Conservation (phyloP, 208 protist genomes). For the Wallacemonas sp. region DNA sequence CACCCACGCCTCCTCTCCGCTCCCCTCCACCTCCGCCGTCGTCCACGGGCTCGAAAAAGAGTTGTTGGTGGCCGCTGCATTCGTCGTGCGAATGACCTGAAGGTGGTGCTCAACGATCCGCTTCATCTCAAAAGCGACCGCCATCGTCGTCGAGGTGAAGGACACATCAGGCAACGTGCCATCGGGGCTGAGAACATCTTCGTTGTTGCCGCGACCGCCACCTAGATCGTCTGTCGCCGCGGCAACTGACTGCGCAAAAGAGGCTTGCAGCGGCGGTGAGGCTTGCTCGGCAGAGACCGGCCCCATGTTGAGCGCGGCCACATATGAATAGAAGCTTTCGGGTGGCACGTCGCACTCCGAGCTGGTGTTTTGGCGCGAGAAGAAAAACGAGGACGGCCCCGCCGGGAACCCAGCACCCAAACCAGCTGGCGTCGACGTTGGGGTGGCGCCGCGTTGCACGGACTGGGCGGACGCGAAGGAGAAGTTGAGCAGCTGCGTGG, state of each 20-base stretch:
- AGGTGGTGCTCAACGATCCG: conserved; percentile 10
- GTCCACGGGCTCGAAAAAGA: neutral
- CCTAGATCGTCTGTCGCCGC: neutral
- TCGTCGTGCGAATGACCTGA: conserved; percentile 8
- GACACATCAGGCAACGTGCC: conserved; percentile 17
- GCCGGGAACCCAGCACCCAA: neutral
- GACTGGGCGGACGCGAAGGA: conserved; percentile 13
- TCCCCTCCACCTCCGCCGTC: neutral
- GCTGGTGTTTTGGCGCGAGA: neutral
- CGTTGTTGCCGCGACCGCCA: neutral
- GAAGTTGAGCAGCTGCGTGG: conserved; percentile 10
- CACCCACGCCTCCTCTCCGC: neutral
- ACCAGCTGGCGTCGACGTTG: too few species aligned
- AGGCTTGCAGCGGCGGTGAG: neutral
- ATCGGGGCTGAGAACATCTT: neutral
- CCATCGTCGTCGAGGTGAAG: conserved; percentile 19
- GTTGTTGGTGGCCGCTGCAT: too few species aligned
- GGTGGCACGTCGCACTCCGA: neutral
- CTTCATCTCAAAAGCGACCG: conserved; percentile 7
- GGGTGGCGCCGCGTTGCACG: neutral
- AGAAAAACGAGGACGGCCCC: neutral
- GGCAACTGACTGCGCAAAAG: conserved; percentile 6
- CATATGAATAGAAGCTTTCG: conserved; percentile 13
- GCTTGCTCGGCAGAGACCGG: neutral
- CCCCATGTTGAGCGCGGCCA: neutral